Evolutionary conservation across 169 alveolate genomes (phyloP).

Genomic region (Perkinsus chesapeaki): DNA sequence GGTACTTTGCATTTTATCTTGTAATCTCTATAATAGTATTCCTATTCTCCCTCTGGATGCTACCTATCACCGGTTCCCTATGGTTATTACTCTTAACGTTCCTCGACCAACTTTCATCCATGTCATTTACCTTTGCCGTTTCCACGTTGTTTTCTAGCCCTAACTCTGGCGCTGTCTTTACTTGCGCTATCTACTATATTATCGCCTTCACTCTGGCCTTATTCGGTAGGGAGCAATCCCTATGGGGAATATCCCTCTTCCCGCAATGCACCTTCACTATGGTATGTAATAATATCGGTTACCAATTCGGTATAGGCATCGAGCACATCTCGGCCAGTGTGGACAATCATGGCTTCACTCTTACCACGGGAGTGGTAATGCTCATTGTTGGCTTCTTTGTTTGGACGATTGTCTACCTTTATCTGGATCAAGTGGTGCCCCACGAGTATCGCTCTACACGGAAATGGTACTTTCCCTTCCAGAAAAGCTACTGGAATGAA

Average conservation of each 20-base stretch:
- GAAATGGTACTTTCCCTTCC: slow-evolving; percentile 41
- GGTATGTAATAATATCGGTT: background rate
- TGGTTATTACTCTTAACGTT: slow-evolving; percentile 32
- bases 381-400: background rate
- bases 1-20: slow-evolving; percentile 34
- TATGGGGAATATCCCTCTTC: background rate
- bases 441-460: slow-evolving; percentile 46
- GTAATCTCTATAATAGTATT: slow-evolving; percentile 13
- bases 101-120: slow-evolving; percentile 22
- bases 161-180: background rate
- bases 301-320: background rate
- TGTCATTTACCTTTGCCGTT: slow-evolving; percentile 33
- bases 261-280: background rate
- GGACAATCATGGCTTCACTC: background rate
- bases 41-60: background rate
- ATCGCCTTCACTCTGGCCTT: background rate
- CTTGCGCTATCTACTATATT: background rate
- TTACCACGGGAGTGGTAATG: background rate
- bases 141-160: slow-evolving; percentile 38
- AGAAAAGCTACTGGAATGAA: slow-evolving; percentile 16
- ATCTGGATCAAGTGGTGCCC: slow-evolving; percentile 51
- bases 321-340: background rate
- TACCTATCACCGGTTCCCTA: slow-evolving; percentile 18
- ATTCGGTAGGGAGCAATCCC: background rate
- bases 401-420: slow-evolving; percentile 8